These are phyloP conservation scores for Amanita inopinata DNA, from an alignment of 768 basidiomycete genomes.

Conservation along the genomic window DNA sequence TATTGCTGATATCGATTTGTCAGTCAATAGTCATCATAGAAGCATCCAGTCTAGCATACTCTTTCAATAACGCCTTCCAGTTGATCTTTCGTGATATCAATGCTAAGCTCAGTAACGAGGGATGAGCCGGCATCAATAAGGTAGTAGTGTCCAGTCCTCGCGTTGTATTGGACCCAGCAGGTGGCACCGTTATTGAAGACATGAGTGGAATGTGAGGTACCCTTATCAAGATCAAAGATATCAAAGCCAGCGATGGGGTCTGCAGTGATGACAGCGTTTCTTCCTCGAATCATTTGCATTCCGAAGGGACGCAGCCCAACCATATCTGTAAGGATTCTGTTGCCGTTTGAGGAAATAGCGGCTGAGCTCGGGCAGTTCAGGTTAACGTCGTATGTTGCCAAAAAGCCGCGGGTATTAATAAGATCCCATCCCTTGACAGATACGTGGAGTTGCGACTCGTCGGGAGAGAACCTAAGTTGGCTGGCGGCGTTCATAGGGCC, in stretches of 20 bases:
- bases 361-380: constrained; percentile 27
- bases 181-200: constrained; percentile 30
- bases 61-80: constrained; percentile 29
- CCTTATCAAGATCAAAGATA: constrained; percentile 18
- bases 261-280: constrained; percentile 30
- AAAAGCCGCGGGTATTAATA: constrained; percentile 37
- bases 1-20: not conserved
- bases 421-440: constrained; percentile 33
- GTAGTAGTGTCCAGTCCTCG: constrained; percentile 34
- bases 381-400: constrained; percentile 40
- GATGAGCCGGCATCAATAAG: constrained; percentile 32
- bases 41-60: not conserved
- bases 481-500: constrained; percentile 36
- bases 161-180: constrained; percentile 34
- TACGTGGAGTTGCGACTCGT: constrained; percentile 32
- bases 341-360: constrained; percentile 33
- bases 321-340: constrained; percentile 23
- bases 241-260: constrained; percentile 31
- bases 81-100: constrained; percentile 25
- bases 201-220: constrained; percentile 17
- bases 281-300: constrained; percentile 32
- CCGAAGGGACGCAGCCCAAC: constrained; percentile 42
- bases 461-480: constrained; percentile 38
- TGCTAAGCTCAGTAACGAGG: constrained; percentile 33
- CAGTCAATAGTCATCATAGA: not conserved